Percentiles rank a stretch among this genome's conserved stretches.
Evolutionary conservation across 2,329 filamentous ascomycete genomes (phyloP).

Genomic region (Rhynchosporium secalis): DNA sequence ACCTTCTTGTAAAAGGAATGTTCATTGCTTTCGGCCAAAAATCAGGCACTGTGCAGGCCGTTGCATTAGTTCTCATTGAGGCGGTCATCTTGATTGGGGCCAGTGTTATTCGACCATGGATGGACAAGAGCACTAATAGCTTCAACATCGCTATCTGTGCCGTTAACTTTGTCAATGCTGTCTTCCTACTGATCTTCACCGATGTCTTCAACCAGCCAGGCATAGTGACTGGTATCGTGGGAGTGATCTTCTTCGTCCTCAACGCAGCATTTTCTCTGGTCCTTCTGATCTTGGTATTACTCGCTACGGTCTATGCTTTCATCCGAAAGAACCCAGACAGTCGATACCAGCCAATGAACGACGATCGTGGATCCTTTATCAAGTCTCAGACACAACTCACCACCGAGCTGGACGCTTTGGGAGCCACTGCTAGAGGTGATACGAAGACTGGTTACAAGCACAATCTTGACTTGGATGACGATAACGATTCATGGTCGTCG

Average conservation of each 20-base stretch:
- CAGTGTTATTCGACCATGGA: constrained; percentile 85
- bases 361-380: constrained; percentile 95
- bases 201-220: constrained; percentile 80
- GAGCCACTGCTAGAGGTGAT: constrained; percentile 80
- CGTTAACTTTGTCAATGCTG: constrained; percentile 86
- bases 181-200: constrained; percentile 88
- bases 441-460: constrained; percentile 65
- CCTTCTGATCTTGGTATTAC: constrained; percentile 77
- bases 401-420: constrained; percentile 87
- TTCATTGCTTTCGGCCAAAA: constrained; percentile 82
- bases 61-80: constrained; percentile 83
- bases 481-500: constrained; percentile 66
- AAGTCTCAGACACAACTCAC: constrained; percentile 88
- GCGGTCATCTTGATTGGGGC: constrained; percentile 73
- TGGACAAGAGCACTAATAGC: constrained; percentile 97
- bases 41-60: constrained; percentile 70
- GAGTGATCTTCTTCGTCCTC: constrained; percentile 83
- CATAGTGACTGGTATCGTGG: constrained; percentile 83
- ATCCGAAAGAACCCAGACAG: constrained; percentile 92
- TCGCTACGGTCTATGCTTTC: constrained; percentile 76
- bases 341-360: constrained; percentile 93
- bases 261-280: constrained; percentile 84
- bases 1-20: constrained; percentile 83
- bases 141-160: constrained; percentile 93
- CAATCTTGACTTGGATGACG: constrained; percentile 67